These are phyloP conservation scores for Fagus sylvatica DNA, from an alignment of 306 rosid species.

Conservation along the genomic window DNA sequence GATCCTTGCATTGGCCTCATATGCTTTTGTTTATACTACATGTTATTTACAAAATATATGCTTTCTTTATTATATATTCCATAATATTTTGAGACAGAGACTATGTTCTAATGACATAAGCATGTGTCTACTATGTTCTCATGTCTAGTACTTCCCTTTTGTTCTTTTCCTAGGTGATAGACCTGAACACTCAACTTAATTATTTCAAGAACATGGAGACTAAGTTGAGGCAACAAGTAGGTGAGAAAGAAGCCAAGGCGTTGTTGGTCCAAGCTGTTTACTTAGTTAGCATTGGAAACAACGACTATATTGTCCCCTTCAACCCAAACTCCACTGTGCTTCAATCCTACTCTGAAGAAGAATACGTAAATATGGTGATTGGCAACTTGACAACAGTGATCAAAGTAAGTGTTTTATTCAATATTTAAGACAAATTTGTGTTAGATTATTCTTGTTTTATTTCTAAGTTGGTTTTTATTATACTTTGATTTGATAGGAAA, in stretches of 20 bases:
- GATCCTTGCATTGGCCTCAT: too few relatives aligned
- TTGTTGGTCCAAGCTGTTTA: not conserved
- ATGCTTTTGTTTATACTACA: too few relatives aligned
- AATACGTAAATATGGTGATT: not conserved
- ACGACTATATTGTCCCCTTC: not conserved
- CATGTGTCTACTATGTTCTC: not conserved
- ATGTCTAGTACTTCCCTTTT: not conserved
- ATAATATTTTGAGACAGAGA: too few relatives aligned
- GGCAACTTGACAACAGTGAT: not conserved
- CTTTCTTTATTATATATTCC: too few relatives aligned
- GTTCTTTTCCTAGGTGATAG: not conserved
- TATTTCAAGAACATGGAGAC: too few relatives aligned
- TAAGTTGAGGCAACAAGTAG: too few relatives aligned
- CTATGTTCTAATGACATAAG: not conserved
- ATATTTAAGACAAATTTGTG: too few relatives aligned
- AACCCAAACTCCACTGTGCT: not conserved
- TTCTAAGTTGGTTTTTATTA: not conserved
- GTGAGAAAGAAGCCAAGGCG: too few relatives aligned
- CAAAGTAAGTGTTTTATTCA: not conserved
- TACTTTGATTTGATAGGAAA: not conserved
- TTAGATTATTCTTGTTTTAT: too few relatives aligned
- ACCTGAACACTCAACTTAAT: too few relatives aligned
- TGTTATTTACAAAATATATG: too few relatives aligned
- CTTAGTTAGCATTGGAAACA: not conserved
- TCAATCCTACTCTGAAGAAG: not conserved